A percentile compares a stretch with the other conserved stretches of the same genome.
Evolutionary conservation across 495 filamentous ascomycete species (phyloP).

Genomic region (Cairneyella variabilis): DNA sequence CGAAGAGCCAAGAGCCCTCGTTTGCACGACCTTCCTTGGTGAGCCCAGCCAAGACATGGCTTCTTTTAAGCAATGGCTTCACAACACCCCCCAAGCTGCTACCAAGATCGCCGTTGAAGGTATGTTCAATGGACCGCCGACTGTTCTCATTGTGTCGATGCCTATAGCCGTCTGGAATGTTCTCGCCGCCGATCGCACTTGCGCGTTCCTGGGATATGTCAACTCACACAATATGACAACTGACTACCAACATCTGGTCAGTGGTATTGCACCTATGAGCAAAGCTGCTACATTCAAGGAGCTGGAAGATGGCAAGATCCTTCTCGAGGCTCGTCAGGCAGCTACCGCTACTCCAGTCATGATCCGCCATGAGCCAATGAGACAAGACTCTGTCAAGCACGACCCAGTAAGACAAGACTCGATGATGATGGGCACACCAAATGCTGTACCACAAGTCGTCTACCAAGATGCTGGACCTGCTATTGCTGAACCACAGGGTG

Average conservation of each 20-base stretch:
- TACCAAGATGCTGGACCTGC: constrained; percentile 19
- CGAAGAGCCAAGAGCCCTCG: constrained; percentile 48
- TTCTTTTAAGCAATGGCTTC: constrained; percentile 54
- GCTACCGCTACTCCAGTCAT: constrained; percentile 24
- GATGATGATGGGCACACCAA: constrained; percentile 12
- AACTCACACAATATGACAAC: constrained; percentile 55
- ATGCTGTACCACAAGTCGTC: constrained; percentile 13
- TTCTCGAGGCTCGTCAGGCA: constrained; percentile 37
- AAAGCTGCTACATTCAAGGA: constrained; percentile 38
- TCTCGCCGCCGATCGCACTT: constrained; percentile 50
- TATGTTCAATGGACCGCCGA: constrained; percentile 55
- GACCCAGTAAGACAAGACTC: constrained; percentile 13
- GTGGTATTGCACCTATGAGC: constrained; percentile 30
- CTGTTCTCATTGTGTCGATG: constrained; percentile 55
- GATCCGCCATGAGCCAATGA: constrained; percentile 16
- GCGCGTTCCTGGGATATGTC: constrained; percentile 52
- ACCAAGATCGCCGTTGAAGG: constrained; percentile 53
- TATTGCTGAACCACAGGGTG: constrained; percentile 35
- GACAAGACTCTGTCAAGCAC: constrained; percentile 11
- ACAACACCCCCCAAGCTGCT: constrained; percentile 41
- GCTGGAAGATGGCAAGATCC: constrained; percentile 44
- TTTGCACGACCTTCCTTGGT: constrained; percentile 53
- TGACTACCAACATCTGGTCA: constrained; percentile 48
- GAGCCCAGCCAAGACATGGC: constrained; percentile 54
- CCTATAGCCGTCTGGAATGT: constrained; percentile 51